These are phyloP conservation scores for Trichoderma sp. DNA, from an alignment of 2,329 filamentous ascomycete genomes.

Conservation along the genomic window DNA sequence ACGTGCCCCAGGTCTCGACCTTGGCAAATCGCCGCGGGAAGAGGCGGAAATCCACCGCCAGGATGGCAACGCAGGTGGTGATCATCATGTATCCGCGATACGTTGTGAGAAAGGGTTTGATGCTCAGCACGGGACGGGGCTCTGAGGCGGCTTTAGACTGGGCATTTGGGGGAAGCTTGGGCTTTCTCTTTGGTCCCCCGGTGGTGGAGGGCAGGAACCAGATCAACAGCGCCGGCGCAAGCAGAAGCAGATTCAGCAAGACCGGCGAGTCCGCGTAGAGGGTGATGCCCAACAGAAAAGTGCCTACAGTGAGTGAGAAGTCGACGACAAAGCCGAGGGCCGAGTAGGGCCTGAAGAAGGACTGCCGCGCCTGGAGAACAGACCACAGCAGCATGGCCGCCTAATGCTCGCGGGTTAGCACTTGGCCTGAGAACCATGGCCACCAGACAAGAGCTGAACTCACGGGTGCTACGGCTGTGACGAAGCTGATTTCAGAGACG, in stretches of 20 bases:
- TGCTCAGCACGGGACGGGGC: slow-evolving; percentile 58
- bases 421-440: not conserved
- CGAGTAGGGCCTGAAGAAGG: slow-evolving; percentile 78
- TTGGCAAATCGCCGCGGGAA: slow-evolving; percentile 96
- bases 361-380: slow-evolving; percentile 77
- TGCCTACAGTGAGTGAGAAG: slow-evolving; percentile 82
- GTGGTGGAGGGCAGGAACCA: slow-evolving; percentile 51
- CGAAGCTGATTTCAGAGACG: slow-evolving; percentile 81
- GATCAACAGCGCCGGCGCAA: slow-evolving; percentile 69
- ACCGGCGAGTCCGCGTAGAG: slow-evolving; percentile 76
- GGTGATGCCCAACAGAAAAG: slow-evolving; percentile 81
- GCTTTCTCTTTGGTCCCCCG: slow-evolving; percentile 47
- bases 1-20: slow-evolving; percentile 98
- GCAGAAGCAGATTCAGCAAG: slow-evolving; percentile 72
- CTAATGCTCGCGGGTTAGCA: slow-evolving; percentile 47
- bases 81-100: slow-evolving; percentile 93
- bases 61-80: slow-evolving; percentile 83
- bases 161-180: slow-evolving; percentile 46
- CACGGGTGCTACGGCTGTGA: slow-evolving; percentile 85
- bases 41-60: slow-evolving; percentile 93
- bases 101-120: slow-evolving; percentile 88
- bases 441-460: slow-evolving; percentile 20
- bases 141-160: slow-evolving; percentile 38
- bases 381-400: slow-evolving; percentile 85
- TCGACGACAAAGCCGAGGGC: slow-evolving; percentile 71